These are phyloP conservation scores for Chenopodium suecicum DNA, from an alignment of 148 eudicot species.

Conservation along the genomic window DNA sequence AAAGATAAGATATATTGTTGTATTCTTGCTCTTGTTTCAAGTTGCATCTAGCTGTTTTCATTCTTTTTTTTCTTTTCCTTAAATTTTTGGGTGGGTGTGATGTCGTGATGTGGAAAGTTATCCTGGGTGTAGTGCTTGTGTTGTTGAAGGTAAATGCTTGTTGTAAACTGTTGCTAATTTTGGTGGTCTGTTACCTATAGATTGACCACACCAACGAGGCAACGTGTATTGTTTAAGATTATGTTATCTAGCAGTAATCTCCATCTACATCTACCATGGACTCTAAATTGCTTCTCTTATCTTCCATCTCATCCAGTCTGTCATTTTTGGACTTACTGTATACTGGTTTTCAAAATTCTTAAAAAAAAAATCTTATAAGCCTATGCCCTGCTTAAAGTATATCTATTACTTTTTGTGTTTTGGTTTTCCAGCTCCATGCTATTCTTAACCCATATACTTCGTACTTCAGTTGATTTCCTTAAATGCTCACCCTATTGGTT, in stretches of 20 bases:
- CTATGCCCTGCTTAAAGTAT: too few species aligned
- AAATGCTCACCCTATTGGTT: not conserved
- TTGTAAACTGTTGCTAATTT: not conserved
- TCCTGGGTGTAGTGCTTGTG: not conserved
- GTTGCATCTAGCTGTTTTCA: not conserved
- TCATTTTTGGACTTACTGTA: not conserved
- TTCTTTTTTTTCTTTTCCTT: not conserved
- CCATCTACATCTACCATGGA: not conserved
- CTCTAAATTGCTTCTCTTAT: not conserved
- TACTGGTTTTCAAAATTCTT: too few species aligned
- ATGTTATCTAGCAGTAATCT: not conserved
- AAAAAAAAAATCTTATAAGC: too few species aligned
- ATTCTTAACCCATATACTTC: too few species aligned
- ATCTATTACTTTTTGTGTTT: not conserved
- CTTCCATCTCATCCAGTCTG: not conserved
- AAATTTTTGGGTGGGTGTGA: not conserved
- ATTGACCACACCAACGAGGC: not conserved
- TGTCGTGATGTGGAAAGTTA: not conserved
- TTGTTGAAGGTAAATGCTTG: not conserved
- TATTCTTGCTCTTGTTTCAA: not conserved
- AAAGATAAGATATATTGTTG: too few species aligned
- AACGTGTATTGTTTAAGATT: not conserved
- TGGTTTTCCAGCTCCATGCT: not conserved
- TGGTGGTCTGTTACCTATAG: not conserved
- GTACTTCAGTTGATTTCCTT: not conserved